These are phyloP conservation scores for Sodiomyces alkalinus DNA, from an alignment of 2,329 filamentous ascomycete genomes.

Conservation along the genomic window DNA sequence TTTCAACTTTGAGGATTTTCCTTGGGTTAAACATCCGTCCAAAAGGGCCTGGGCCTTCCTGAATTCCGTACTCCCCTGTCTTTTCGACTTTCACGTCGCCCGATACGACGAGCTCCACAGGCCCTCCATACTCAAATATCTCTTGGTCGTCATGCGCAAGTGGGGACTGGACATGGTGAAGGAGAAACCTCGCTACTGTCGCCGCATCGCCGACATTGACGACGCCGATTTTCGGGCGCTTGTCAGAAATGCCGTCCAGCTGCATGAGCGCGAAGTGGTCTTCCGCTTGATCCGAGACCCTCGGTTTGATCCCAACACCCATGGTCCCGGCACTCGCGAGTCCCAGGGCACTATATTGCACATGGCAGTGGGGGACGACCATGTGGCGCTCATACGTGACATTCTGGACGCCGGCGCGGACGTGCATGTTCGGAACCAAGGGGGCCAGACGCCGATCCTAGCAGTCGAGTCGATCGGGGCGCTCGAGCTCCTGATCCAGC, in stretches of 20 bases:
- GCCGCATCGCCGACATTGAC: not conserved
- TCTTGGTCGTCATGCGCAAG: conserved; percentile 1
- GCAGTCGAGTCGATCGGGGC: conserved; percentile 13
- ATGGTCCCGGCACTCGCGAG: too few relatives aligned
- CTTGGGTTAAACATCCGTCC: not conserved
- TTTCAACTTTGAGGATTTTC: too few relatives aligned
- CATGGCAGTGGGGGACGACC: conserved; percentile 2
- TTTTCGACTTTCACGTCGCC: not conserved
- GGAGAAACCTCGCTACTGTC: not conserved
- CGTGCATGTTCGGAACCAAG: conserved; percentile 12
- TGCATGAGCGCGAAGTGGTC: conserved; percentile 1
- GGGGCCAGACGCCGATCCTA: conserved; percentile 20
- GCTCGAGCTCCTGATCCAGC: conserved; percentile 13
- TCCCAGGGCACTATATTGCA: conserved; percentile 1
- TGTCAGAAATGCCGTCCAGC: conserved; percentile 1
- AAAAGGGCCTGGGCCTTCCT: not conserved
- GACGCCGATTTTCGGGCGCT: not conserved
- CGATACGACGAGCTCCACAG: not conserved
- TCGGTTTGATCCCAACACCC: conserved; percentile 5
- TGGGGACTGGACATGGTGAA: not conserved
- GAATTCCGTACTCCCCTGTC: not conserved
- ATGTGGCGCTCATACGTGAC: conserved; percentile 12
- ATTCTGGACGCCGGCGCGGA: conserved; percentile 14
- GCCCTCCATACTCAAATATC: not conserved
- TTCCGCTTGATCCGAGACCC: conserved; percentile 4